These are phyloP conservation scores for Chaetoscypha palmicola DNA, from an alignment of 2,329 filamentous ascomycete species.

Conservation along the genomic window DNA sequence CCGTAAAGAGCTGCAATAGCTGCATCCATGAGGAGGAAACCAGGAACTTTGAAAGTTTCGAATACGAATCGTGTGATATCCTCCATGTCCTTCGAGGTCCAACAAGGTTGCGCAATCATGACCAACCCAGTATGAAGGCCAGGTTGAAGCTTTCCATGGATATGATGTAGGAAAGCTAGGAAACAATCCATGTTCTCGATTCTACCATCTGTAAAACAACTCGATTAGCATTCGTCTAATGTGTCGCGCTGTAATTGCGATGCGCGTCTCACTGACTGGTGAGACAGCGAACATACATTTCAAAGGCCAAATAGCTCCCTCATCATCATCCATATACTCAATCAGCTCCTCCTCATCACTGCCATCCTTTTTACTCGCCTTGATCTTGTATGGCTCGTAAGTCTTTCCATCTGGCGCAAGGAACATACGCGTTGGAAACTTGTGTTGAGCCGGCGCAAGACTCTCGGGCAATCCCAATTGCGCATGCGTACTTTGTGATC, in stretches of 20 bases:
- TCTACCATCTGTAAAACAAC: constrained; percentile 51
- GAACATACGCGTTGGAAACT: constrained; percentile 93
- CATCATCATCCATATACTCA: constrained; percentile 79
- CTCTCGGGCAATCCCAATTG: constrained; percentile 32
- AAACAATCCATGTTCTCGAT: constrained; percentile 91
- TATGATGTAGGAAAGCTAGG: constrained; percentile 85
- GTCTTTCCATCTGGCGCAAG: constrained; percentile 66
- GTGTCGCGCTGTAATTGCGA: neutral
- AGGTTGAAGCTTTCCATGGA: constrained; percentile 81
- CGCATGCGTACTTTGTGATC: constrained; percentile 30
- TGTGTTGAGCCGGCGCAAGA: constrained; percentile 77
- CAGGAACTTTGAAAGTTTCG: constrained; percentile 92
- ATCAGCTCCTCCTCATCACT: constrained; percentile 61
- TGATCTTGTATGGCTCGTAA: constrained; percentile 76
- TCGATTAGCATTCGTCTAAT: constrained; percentile 7
- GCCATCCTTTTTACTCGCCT: constrained; percentile 49
- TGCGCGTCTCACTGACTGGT: neutral
- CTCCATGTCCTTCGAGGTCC: constrained; percentile 84
- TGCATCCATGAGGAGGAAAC: constrained; percentile 83
- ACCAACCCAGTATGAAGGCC: constrained; percentile 93
- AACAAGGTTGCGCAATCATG: constrained; percentile 81
- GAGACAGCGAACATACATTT: constrained; percentile 37
- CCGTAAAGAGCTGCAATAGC: constrained; percentile 84
- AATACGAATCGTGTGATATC: constrained; percentile 90
- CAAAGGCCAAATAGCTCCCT: constrained; percentile 87